Percentiles rank a stretch among this genome's conserved stretches.
Evolutionary conservation across 73 alveolate genomes (phyloP).

Genomic region (Paramecium pentaurelia): DNA sequence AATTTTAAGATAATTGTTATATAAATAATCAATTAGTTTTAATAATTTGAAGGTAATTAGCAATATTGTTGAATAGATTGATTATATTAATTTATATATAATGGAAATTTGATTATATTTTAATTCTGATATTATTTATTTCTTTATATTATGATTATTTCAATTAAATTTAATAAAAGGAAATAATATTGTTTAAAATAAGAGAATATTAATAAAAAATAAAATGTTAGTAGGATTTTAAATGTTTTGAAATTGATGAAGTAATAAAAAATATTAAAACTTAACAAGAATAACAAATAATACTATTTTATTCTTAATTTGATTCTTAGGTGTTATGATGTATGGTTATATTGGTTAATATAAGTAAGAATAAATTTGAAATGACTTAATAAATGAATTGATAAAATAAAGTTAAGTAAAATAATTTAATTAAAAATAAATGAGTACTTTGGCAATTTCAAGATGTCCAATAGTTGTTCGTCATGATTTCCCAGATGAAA

Average conservation of each 20-base stretch:
- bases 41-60: too few species aligned
- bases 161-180: neutral
- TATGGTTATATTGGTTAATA: neutral
- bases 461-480: constrained; percentile 37
- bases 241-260: neutral
- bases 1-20: too few species aligned
- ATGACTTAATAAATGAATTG: neutral
- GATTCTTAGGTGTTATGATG: neutral
- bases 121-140: too few species aligned
- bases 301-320: neutral
- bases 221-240: too few species aligned
- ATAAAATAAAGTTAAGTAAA: neutral
- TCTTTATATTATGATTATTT: too few species aligned
- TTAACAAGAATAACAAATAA: too few species aligned
- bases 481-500: constrained; percentile 47
- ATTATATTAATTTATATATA: too few species aligned
- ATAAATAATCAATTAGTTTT: too few species aligned
- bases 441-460: constrained; percentile 27
- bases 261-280: neutral
- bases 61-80: too few species aligned
- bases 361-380: neutral
- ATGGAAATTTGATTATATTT: too few species aligned
- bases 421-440: neutral
- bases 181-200: too few species aligned
- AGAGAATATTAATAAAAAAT: too few species aligned